These are phyloP conservation scores for Saccharomyces cerevisiae DNA, from an alignment of 805 yeast species.

Conservation along the genomic window DNA sequence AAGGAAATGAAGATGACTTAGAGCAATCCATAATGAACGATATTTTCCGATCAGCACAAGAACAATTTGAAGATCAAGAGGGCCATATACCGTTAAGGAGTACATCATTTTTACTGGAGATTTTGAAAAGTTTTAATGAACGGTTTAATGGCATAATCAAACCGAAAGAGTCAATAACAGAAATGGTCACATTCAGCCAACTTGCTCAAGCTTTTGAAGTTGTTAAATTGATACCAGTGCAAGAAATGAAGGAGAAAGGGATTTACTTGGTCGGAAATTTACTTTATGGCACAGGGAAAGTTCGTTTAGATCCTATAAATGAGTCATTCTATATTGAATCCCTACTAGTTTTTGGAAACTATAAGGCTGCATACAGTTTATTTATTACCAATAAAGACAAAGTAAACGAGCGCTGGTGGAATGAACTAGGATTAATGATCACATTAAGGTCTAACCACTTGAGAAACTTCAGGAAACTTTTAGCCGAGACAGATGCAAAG, in stretches of 20 bases:
- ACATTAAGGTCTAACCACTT: slow-evolving; percentile 31
- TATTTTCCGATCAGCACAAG: slow-evolving; percentile 2
- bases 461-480: slow-evolving; percentile 32
- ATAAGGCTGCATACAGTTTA: slow-evolving; percentile 32
- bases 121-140: slow-evolving; percentile 13
- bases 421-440: slow-evolving; percentile 40
- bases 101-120: slow-evolving; percentile 15
- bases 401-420: slow-evolving; percentile 44
- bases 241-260: slow-evolving; percentile 29
- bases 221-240: slow-evolving; percentile 33
- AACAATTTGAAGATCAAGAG: neutral
- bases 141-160: neutral
- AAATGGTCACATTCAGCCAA: slow-evolving; percentile 26
- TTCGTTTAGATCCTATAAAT: slow-evolving; percentile 42
- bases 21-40: slow-evolving; percentile 8
- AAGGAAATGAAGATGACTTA: slow-evolving; percentile 7
- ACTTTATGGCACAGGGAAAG: slow-evolving; percentile 35
- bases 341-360: slow-evolving; percentile 30
- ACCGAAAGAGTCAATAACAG: slow-evolving; percentile 5
- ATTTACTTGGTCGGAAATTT: slow-evolving; percentile 36
- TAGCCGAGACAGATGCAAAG: slow-evolving; percentile 21
- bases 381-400: slow-evolving; percentile 31
- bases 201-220: slow-evolving; percentile 34
- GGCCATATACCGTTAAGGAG: slow-evolving; percentile 6
- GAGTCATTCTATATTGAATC: slow-evolving; percentile 44